Evolutionary conservation across 495 filamentous ascomycete species (phyloP).

Genomic region (Podospora pseudocomata): DNA sequence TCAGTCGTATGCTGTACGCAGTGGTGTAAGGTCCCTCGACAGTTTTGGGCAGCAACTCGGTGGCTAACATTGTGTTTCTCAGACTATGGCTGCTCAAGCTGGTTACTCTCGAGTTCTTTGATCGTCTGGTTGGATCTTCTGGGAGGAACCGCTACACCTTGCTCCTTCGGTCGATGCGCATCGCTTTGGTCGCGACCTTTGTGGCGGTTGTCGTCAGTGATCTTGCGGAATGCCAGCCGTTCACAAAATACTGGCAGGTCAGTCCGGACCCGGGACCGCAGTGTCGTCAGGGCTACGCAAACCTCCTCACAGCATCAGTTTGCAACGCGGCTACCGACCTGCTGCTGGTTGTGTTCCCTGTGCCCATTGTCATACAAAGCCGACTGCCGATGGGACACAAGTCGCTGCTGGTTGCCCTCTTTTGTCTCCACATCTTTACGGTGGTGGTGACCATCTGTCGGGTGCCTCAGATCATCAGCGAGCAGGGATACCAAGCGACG

Average conservation of each 20-base stretch:
- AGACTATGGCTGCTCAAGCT: slow-evolving; percentile 91
- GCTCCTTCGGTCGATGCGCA: slow-evolving; percentile 63
- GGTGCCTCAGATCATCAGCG: slow-evolving; percentile 62
- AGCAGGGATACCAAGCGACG: slow-evolving; percentile 63
- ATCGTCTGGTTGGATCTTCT: slow-evolving; percentile 61
- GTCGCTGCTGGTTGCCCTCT: slow-evolving; percentile 63
- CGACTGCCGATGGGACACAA: slow-evolving; percentile 61
- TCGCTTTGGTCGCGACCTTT: slow-evolving; percentile 70
- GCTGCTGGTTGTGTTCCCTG: slow-evolving; percentile 79
- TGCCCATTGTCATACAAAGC: slow-evolving; percentile 74
- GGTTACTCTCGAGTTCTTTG: slow-evolving; percentile 84
- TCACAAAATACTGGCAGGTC: slow-evolving; percentile 84
- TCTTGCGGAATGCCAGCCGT: slow-evolving; percentile 80
- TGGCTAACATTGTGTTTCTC: background rate
- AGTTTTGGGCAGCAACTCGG: background rate
- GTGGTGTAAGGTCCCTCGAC: slow-evolving; percentile 51
- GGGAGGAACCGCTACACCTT: slow-evolving; percentile 63
- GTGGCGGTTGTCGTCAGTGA: slow-evolving; percentile 72
- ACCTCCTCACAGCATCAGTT: slow-evolving; percentile 75
- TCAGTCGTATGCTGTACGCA: slow-evolving; percentile 61
- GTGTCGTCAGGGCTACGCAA: slow-evolving; percentile 76
- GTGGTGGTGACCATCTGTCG: slow-evolving; percentile 70
- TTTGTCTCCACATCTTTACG: slow-evolving; percentile 70
- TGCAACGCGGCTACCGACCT: slow-evolving; percentile 83
- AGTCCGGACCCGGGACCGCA: slow-evolving; percentile 76